These are phyloP conservation scores for Metschnikowia drakensbergensis DNA, from an alignment of 805 yeast genomes.

Conservation along the genomic window DNA sequence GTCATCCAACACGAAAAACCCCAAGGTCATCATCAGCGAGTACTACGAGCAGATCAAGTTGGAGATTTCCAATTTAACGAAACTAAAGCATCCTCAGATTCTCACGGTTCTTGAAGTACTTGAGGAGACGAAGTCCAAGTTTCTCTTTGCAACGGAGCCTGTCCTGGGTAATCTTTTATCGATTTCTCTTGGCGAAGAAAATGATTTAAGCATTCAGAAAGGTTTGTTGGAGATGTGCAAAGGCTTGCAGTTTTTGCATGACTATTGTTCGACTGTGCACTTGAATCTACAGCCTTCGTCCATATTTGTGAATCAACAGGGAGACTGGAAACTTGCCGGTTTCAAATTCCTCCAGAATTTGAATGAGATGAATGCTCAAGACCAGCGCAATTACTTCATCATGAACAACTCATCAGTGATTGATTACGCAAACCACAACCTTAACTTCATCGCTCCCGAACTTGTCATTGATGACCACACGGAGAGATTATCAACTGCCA, in stretches of 20 bases:
- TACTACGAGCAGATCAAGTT: conserved; percentile 58
- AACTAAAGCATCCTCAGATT: conserved; percentile 85
- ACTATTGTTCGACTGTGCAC: conserved; percentile 70
- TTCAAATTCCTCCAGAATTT: conserved; percentile 47
- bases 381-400: conserved; percentile 55
- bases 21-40: conserved; percentile 55
- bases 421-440: conserved; percentile 71
- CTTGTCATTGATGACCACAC: conserved; percentile 57
- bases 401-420: conserved; percentile 73
- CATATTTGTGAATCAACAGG: conserved; percentile 70
- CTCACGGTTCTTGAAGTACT: conserved; percentile 81
- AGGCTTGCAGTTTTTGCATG: conserved; percentile 80
- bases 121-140: conserved; percentile 76
- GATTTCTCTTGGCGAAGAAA: conserved; percentile 37
- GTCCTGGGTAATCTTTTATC: conserved; percentile 55
- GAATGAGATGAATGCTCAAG: conserved; percentile 45
- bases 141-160: conserved; percentile 82
- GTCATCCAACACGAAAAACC: conserved; percentile 34
- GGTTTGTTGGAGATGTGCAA: conserved; percentile 77
- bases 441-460: conserved; percentile 84
- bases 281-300: conserved; percentile 75
- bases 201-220: conserved; percentile 70
- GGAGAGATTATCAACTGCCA: conserved; percentile 50
- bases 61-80: conserved; percentile 70
- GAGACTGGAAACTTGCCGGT: conserved; percentile 93